Base-by-base conservation (phyloP, 192 early-diverging fungal species). In the Endogone sp. region DNA sequence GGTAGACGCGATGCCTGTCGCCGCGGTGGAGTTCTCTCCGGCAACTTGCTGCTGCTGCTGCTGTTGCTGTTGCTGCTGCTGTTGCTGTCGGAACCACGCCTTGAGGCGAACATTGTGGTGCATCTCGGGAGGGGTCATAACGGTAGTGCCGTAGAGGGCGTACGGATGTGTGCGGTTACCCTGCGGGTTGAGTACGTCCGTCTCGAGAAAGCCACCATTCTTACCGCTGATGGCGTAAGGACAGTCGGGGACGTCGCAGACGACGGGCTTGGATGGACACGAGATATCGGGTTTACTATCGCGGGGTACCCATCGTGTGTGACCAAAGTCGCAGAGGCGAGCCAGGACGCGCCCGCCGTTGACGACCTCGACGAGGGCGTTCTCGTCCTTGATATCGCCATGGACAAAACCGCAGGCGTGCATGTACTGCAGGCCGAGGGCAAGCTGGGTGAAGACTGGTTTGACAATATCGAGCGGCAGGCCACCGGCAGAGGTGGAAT, bases 71-170 rank as follows among this genome's bases (percentile, higher is more conserved):
- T 49, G 37, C 37, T 49, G 37, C 37, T 44, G 37, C 37, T 44
- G 37, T 13, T 49, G 37, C 37, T 49, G 37, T 6, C 37, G 37
- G 37, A 49, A 49, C 37, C 37, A 49, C 9, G 37, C 37, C 20
- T 58, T 55, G 8, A 67, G 59, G 20, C 65, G 54, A 29, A 59
- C 56, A 56, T 67, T 67, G 13, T 55, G 65, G 29, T 67, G 65
- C 65, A 67, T 67, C 56, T 67, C 65, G 10, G 65, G 65, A 26
- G 65, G 65, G 59, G 65, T 67, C 65, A 67, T 67, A 3, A 58
- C 65, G n/a, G 65, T 58, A 13, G 65, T 67, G 29, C 65, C 65
- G 55, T 67, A 67, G 30, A 67, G 56, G 31, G 59, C 59, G 55
- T 67, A 67, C 10, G 59, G 65, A 6, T 58, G 56, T 2, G 37